Conservation (phyloP, 352 stramenopile species). For the Pythium periplocum region DNA sequence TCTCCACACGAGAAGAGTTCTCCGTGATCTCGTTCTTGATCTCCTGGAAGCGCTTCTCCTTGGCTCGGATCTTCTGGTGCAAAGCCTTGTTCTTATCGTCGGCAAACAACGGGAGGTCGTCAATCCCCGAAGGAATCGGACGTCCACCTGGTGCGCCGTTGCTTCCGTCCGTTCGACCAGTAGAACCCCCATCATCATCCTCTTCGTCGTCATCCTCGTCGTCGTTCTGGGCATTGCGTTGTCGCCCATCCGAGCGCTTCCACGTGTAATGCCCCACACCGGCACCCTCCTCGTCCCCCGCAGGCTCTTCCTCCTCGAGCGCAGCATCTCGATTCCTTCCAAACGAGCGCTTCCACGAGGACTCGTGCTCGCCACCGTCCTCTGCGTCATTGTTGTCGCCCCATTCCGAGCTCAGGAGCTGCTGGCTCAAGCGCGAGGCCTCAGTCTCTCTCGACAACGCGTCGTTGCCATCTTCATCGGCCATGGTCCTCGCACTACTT, state of each 20-base stretch:
- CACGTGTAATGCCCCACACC: constrained; percentile 38
- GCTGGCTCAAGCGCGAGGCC: neutral
- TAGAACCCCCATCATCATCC: constrained; percentile 12
- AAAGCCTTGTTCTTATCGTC: constrained; percentile 85
- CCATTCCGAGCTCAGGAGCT: constrained; percentile 23
- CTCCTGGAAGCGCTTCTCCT: constrained; percentile 63
- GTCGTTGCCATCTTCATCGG: too few species aligned
- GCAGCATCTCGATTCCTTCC: neutral
- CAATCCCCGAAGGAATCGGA: constrained; percentile 66
- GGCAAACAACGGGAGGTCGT: constrained; percentile 87
- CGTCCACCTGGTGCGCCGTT: constrained; percentile 12
- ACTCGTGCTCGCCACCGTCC: constrained; percentile 7
- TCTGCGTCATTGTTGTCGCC: constrained; percentile 11
- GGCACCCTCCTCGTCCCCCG: constrained; percentile 12
- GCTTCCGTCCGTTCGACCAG: neutral
- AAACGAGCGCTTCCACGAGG: constrained; percentile 12
- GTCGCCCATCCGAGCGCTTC: constrained; percentile 43
- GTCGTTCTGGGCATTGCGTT: constrained; percentile 26
- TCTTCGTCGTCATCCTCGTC: constrained; percentile 28
- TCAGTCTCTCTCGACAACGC: too few species aligned
- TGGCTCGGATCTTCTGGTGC: constrained; percentile 73
- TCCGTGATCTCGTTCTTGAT: constrained; percentile 71
- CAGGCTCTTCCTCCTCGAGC: neutral
- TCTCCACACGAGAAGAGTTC: constrained; percentile 84
- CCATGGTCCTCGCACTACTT: too few species aligned